Evolutionary conservation across 2,329 filamentous ascomycete species (phyloP), one percentile per base, ranked within the genome.

Genomic region (Neopestalotiopsis sp.): DNA sequence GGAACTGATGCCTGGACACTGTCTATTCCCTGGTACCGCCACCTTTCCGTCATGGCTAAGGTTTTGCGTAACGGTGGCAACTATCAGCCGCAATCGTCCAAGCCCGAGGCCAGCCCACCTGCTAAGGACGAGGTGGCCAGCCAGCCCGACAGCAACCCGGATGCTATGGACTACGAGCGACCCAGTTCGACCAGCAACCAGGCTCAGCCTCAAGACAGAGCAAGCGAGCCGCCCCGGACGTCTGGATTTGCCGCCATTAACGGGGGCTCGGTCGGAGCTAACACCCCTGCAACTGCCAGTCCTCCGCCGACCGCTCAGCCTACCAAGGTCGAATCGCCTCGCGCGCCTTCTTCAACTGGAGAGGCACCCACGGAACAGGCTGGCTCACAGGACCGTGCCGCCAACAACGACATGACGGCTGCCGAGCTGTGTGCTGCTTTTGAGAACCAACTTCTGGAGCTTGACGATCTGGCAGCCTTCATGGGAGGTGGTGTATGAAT

Each of bases 381-480:
- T 38, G 69, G 79, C 0, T 76, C 78, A 13, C 69, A 76, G 2
- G 59, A 62, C n/a, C 59, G 59, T n/a, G 70, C 69, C 5, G 20
- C 65, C 3, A 73, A 73, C 52, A 75, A 57, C 59, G 88, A 90
- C 70, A 90, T 90, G 86, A 89, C 87, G 2, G 85, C 87, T 0
- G 82, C 84, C 4, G 88, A 90, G 74, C 80, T 90, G 17, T 90
- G 88, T 74, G 79, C 81, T 14, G 88, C 88, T 0, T 90, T 90
- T 73, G 88, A 90, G 79, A 81, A 86, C 40, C 88, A 90, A 76
- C 81, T 90, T 1, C 80, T 90, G 12, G 88, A 90, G 75, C 80
- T 90, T 6, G 88, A 90, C 70, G 88, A 90, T 73, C 83, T 90
- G 12, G 88, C 88, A 40, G 88, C 88, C 2, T 89, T 90, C 67